Evolutionary conservation across 164 flowering plant species (phyloP), one percentile per base, ranked within the genome.

Genomic region (Buxus sempervirens): DNA sequence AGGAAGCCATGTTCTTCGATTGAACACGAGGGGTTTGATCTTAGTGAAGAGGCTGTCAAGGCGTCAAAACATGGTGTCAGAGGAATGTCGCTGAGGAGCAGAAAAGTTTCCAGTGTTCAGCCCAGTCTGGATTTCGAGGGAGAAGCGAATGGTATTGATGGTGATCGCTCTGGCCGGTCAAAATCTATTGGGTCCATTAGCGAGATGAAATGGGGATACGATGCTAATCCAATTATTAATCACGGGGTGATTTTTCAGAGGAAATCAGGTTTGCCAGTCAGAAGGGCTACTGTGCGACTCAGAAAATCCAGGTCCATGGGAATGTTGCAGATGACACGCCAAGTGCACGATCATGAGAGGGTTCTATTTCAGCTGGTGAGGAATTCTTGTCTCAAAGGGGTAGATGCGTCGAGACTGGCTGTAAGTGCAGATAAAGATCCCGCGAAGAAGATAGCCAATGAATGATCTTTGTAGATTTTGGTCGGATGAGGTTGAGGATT

Each of bases 271-370:
- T 63, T 77, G 63, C 60, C 76, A 41, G 77, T 81, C 73, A 83
- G 70, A 74, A 74, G 72, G 79, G 64, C 79, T 15, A 68, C 61
- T 24, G 75, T 77, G 54, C 81, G 69, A 71, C 68, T 90, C 64
- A 81, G 72, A 42, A 90, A 87, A 74, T 90, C 96, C 18, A 83
- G 84, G 73, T 90, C 93, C 4, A 67, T 77, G 84, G 88, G 87
- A 20, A 20, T 54, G 56, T 54, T 54, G 56, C 21, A 54, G 3
- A 19, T 22, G 22, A 16, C 23, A 54, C 21, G 56, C 5, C 23
- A 19, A 22, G 22, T 54, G 2, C 56, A 16, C 21, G 23, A n/a
- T 16, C 19, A 22, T 20, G 56, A 54, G 20, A 54, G 56, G 19
- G 56, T 54, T 16, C 22, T 54, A n/a, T 16, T 54, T 54, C 56